Evolutionary conservation across 805 yeast genomes (phyloP).

Genomic region (Hyphopichia homilentoma): DNA sequence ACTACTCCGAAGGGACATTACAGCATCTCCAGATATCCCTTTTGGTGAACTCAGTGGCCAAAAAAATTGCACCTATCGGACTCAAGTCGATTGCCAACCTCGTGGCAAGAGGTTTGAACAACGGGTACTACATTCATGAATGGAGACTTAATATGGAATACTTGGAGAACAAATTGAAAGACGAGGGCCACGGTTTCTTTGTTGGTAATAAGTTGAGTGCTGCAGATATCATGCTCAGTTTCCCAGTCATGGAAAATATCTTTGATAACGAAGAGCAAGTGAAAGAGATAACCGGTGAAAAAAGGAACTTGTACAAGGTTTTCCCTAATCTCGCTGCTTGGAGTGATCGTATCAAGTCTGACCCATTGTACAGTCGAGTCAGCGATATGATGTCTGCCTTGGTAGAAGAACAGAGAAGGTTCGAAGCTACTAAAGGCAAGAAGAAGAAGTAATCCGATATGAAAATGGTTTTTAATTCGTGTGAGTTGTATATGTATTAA

Average conservation of each 20-base stretch:
- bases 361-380: conserved; percentile 30
- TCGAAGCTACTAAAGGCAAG: too few species aligned
- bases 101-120: conserved; percentile 44
- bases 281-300: conserved; percentile 30
- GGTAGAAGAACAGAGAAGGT: too few species aligned
- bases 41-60: conserved; percentile 38
- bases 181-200: conserved; percentile 30
- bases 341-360: conserved; percentile 28
- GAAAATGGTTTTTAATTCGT: too few species aligned
- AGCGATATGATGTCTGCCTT: conserved; percentile 27
- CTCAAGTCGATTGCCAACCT: conserved; percentile 39
- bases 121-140: conserved; percentile 48
- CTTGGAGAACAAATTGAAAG: conserved; percentile 20
- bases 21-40: conserved; percentile 45
- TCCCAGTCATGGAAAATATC: conserved; percentile 33
- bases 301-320: conserved; percentile 23
- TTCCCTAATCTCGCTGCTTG: conserved; percentile 38
- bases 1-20: conserved; percentile 60
- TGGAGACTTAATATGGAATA: conserved; percentile 29
- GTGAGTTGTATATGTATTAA: too few species aligned
- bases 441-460: too few species aligned
- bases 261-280: conserved; percentile 36
- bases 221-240: conserved; percentile 36
- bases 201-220: conserved; percentile 35
- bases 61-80: conserved; percentile 45